phyloP scores from a whole-genome alignment of 2,329 filamentous ascomycete genomes.

The Diaporthe amygdali region DNA sequence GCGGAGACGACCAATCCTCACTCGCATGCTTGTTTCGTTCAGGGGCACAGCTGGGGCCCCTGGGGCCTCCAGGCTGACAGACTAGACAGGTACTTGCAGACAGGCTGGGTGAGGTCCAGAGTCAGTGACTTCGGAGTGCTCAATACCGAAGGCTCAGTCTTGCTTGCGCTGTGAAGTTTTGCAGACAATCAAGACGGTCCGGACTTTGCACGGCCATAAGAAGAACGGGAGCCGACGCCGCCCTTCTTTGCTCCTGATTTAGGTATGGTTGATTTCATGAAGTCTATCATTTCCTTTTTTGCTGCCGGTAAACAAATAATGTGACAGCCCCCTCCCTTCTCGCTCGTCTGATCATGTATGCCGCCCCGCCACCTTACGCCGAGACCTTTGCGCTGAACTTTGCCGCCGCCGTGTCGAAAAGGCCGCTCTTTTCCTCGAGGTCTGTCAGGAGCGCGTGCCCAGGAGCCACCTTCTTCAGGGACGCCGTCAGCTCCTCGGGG shows the following conservation, averaged over 20 bases:
- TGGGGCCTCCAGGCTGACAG: background rate
- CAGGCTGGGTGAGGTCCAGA: background rate
- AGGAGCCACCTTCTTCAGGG: slow-evolving; percentile 63
- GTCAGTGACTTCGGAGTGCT: background rate
- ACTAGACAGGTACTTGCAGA: too few species aligned
- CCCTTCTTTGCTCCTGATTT: too few species aligned
- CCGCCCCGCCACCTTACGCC: slow-evolving; percentile 46
- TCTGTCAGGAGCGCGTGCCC: slow-evolving; percentile 76
- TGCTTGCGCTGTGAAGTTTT: background rate
- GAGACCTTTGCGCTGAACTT: slow-evolving; percentile 89
- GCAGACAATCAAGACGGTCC: background rate
- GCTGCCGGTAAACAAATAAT: slow-evolving; percentile 9
- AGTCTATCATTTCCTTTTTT: slow-evolving; percentile 17
- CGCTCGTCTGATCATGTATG: background rate
- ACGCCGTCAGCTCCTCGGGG: slow-evolving; percentile 65
- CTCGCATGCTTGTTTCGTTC: background rate
- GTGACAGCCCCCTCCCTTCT: background rate
- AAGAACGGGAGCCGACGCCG: background rate
- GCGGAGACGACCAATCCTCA: background rate
- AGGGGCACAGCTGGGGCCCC: background rate
- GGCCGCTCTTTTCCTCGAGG: slow-evolving; percentile 80
- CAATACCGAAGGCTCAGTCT: background rate
- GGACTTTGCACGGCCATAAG: background rate
- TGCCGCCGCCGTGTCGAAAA: slow-evolving; percentile 84
- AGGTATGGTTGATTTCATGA: background rate